Base-by-base conservation (phyloP, 2,329 filamentous ascomycete species). In the Colletotrichum karsti region DNA sequence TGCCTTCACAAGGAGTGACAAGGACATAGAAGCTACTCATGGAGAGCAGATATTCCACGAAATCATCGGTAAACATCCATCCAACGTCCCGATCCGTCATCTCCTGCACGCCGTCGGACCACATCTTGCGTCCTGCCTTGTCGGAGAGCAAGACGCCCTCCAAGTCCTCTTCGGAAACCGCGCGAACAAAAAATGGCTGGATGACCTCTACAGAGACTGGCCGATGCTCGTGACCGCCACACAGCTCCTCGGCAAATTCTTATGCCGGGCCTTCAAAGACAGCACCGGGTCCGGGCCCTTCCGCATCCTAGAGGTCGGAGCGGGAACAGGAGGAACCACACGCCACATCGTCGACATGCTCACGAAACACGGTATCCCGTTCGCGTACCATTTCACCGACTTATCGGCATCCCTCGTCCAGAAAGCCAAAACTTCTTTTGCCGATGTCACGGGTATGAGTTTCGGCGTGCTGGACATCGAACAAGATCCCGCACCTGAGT, bases 361-460 rank as follows among this genome's bases (percentile, higher is more conserved):
- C 3, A 64, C 58, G 1, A 22, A 22, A 0, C 53, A 62, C 0
- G 72, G 70, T 8, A 60, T 80, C 3, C 64, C 69, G 0, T 69
- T 83, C n/a, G 62, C 74, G 6, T 84, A 84, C 62, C 81, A 79
- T 1, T 80, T 84, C 63, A 84, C 82, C 1, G 83, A 85, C 44
- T 54, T 85, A 4, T 81, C 82, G 0, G 46, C 72, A 0, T 74
- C 75, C 0, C 71, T 82, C 0, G 75, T 82, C 2, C 62, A 72
- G 1, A 64, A 70, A 2, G 75, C 77, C 0, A 72, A 65, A 26
- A 70, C 68, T 7, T 74, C 70, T n/a, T 77, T 79, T 22, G 24
- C 53, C 2, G 39, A 69, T 0, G 58, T 68, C 28, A 12, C 4
- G 1, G 63, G 55, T 9, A 76, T 80, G 70, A 63, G 69, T 2